Base-by-base conservation (phyloP, 495 filamentous ascomycete species). In the Neurospora sp. region DNA sequence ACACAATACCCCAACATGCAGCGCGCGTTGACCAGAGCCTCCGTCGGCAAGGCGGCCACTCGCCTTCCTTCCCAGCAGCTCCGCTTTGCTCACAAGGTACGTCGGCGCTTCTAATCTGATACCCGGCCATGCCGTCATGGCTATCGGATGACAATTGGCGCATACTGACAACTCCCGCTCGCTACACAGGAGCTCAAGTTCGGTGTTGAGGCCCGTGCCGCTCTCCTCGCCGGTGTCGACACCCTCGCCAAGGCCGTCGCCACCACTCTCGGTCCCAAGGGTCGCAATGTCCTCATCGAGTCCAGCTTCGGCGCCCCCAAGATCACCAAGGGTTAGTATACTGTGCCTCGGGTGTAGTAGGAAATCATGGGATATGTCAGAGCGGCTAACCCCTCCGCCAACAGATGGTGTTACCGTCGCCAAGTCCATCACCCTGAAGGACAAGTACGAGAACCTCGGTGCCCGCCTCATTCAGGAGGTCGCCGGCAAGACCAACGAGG, bases 361-460 rank as follows among this genome's bases (percentile, higher is more conserved):
- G n/a, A n/a, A n/a, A n/a, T n/a, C n/a, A n/a, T n/a, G n/a, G n/a
- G n/a, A n/a, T 27, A 2, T 27, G 27, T 27, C 27, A 27, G 2
- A 27, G 27, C 1, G 27, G 16, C 44, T 59, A 66, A 59, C 78
- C 79, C 59, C 76, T 75, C 71, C 0, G 4, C 4, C 20, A 72
- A 38, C 73, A 97, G 94, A 97, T 84, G 94, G 94, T 91, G 94
- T 97, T 42, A 97, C 92, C 76, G 94, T 97, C 79, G 94, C 94
- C 77, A 92, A 90, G 85, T 94, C 94, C 72, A 93, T 99, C 78
- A 90, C 89, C 75, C 89, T 99, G 69, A 90, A 99, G 88, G 96
- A 99, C 87, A 99, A 99, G 84, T 99, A 97, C 84, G 96, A 99
- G 86, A 98, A 99, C 87, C 92, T 99, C 77, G 96, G 96, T 84